phyloP scores from a whole-genome alignment of 129 eudicot species.

The Erigeron canadensis region DNA sequence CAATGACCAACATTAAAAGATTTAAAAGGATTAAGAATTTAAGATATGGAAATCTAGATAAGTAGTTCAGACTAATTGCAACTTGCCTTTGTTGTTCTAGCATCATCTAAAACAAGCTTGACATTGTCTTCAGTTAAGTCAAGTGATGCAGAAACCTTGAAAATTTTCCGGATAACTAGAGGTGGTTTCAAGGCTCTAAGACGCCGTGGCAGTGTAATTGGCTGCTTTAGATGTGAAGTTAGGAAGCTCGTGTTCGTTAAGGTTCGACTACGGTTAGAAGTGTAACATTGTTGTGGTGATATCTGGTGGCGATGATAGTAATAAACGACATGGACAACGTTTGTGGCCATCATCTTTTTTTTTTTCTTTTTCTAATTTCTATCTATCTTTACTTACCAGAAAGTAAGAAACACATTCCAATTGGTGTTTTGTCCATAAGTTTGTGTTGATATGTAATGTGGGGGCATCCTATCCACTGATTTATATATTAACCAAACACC shows the following conservation, averaged over 20 bases:
- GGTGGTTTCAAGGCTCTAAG: slow-evolving; percentile 25
- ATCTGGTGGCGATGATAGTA: slow-evolving; percentile 23
- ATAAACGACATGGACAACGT: slow-evolving; percentile 22
- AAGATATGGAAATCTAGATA: neutral
- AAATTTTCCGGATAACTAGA: slow-evolving; percentile 3
- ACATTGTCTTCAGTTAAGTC: slow-evolving; percentile 92
- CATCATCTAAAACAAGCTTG: slow-evolving; percentile 63
- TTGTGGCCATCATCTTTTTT: slow-evolving; percentile 21
- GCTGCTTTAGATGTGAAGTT: slow-evolving; percentile 18
- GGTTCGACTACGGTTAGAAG: slow-evolving; percentile 10
- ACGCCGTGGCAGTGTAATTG: slow-evolving; percentile 3
- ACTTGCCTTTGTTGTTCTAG: slow-evolving; percentile 69
- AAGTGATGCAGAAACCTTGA: slow-evolving; percentile 53
- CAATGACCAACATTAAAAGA: neutral
- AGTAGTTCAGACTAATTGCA: neutral
- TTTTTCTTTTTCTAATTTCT: neutral
- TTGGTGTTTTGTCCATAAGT: slow-evolving; percentile 31
- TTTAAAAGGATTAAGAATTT: neutral
- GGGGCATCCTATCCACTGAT: slow-evolving; percentile 16
- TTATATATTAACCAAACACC: neutral
- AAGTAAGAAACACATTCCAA: neutral
- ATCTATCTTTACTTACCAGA: too few species aligned
- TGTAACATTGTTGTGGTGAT: slow-evolving; percentile 19
- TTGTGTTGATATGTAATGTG: slow-evolving; percentile 9
- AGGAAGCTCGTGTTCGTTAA: slow-evolving; percentile 16